Conservation (phyloP, 495 filamentous ascomycete genomes). For the Hypoxylon lienhwacheense region DNA sequence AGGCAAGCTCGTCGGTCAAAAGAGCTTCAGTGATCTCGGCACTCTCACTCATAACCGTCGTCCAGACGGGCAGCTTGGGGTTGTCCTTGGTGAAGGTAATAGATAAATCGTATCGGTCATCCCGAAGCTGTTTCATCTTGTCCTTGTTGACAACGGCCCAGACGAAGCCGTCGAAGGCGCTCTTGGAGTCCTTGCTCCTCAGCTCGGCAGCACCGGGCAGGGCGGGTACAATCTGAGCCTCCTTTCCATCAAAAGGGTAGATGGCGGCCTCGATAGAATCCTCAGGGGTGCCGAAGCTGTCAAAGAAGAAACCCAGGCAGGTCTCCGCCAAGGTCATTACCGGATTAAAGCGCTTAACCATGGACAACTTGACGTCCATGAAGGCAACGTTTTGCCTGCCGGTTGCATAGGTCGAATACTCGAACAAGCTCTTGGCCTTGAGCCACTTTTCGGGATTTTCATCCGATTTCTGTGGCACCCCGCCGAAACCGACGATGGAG, state of each 20-base stretch:
- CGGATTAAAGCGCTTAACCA: conserved; percentile 91
- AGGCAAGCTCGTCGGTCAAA: conserved; percentile 79
- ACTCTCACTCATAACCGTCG: conserved; percentile 93
- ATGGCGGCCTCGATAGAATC: conserved; percentile 74
- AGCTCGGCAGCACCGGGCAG: conserved; percentile 59
- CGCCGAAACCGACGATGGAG: conserved; percentile 78
- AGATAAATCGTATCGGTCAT: conserved; percentile 92
- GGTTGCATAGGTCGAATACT: conserved; percentile 88
- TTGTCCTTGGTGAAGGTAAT: conserved; percentile 91
- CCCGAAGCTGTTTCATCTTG: conserved; percentile 82
- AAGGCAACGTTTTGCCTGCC: conserved; percentile 93
- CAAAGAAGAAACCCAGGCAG: conserved; percentile 74
- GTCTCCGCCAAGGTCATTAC: conserved; percentile 68
- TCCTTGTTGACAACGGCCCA: conserved; percentile 96
- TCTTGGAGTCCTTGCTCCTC: conserved; percentile 64
- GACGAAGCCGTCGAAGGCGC: conserved; percentile 85
- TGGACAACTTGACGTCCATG: conserved; percentile 76
- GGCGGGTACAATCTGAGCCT: conserved; percentile 67
- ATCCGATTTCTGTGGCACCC: conserved; percentile 42
- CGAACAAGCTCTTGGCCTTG: conserved; percentile 79
- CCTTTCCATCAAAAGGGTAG: conserved; percentile 90
- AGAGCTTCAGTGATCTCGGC: conserved; percentile 90
- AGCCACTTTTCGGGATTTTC: conserved; percentile 62
- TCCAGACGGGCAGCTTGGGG: conserved; percentile 85
- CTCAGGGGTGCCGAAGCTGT: conserved; percentile 64